Conservation (phyloP, 1,284 basidiomycete species). For the Sanguinoderma infundibulare region DNA sequence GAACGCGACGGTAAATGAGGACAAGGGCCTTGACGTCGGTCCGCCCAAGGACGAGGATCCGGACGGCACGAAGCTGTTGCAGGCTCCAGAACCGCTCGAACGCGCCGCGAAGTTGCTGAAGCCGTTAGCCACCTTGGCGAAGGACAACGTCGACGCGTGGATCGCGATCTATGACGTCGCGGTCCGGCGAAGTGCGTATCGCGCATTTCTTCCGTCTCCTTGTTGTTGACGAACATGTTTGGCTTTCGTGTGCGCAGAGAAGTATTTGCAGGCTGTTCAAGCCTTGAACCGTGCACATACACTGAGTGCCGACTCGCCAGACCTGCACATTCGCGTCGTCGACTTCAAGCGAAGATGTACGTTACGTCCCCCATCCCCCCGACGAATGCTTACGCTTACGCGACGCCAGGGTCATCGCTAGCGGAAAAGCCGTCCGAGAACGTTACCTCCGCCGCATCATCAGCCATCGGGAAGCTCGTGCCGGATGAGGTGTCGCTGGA, state of each 20-base stretch:
- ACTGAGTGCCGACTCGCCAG: constrained; percentile 63
- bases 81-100: constrained; percentile 73
- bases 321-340: constrained; percentile 74
- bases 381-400: not conserved
- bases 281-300: constrained; percentile 67
- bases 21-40: constrained; percentile 75
- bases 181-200: constrained; percentile 68
- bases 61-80: constrained; percentile 74
- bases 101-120: constrained; percentile 76
- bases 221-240: not conserved
- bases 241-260: constrained; percentile 51
- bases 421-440: constrained; percentile 47
- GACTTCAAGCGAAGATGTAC: constrained; percentile 64
- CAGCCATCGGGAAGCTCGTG: constrained; percentile 54
- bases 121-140: constrained; percentile 64
- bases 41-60: constrained; percentile 83
- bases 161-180: constrained; percentile 82
- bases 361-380: not conserved
- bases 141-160: constrained; percentile 73
- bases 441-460: constrained; percentile 48
- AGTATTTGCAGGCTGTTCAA: constrained; percentile 78
- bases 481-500: constrained; percentile 63
- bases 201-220: not conserved
- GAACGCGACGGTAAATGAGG: constrained; percentile 56
- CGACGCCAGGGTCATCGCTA: constrained; percentile 44